phyloP scores from a whole-genome alignment of 805 yeast genomes.

The Candida sithepensis region DNA sequence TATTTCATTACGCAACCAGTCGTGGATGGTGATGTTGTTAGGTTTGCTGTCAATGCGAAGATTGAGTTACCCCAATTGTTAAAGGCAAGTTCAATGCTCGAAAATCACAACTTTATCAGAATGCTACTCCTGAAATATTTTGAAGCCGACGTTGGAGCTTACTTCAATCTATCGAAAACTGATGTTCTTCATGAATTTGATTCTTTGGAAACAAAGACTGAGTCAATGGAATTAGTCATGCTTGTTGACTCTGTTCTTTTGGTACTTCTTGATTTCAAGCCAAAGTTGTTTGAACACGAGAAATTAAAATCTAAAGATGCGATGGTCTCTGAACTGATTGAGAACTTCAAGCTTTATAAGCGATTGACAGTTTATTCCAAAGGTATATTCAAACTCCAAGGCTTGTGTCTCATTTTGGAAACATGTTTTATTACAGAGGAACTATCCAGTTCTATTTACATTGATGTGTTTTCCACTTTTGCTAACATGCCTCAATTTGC shows the following conservation, averaged over 20 bases:
- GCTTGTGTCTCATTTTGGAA: conserved; percentile 12
- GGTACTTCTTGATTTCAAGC: conserved; percentile 5
- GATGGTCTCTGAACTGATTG: conserved; percentile 1
- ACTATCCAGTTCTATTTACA: conserved; percentile 1
- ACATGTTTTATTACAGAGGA: conserved; percentile 7
- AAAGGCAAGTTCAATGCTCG: neutral
- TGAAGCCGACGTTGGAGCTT: neutral
- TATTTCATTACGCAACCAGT: conserved; percentile 4
- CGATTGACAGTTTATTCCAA: conserved; percentile 6
- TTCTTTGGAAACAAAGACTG: conserved; percentile 4
- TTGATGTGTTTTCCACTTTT: conserved; percentile 12
- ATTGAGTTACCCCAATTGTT: conserved; percentile 15
- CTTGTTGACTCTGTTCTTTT: conserved; percentile 10
- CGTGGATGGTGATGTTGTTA: conserved; percentile 2
- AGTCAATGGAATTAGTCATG: conserved; percentile 18
- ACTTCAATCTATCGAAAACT: conserved; percentile 7
- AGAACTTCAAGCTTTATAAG: conserved; percentile 9
- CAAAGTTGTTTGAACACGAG: conserved; percentile 1
- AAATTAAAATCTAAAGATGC: neutral
- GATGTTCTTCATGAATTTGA: conserved; percentile 2
- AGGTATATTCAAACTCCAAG: conserved; percentile 16
- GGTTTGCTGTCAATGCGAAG: conserved; percentile 2
- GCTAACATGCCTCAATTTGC: conserved; percentile 1
- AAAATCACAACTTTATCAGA: conserved; percentile 5
- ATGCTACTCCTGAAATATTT: conserved; percentile 7